A percentile compares a stretch with the other conserved stretches of the same genome.
phyloP scores from a whole-genome alignment of 495 filamentous ascomycete genomes.

The Penicillium samsonianum region DNA sequence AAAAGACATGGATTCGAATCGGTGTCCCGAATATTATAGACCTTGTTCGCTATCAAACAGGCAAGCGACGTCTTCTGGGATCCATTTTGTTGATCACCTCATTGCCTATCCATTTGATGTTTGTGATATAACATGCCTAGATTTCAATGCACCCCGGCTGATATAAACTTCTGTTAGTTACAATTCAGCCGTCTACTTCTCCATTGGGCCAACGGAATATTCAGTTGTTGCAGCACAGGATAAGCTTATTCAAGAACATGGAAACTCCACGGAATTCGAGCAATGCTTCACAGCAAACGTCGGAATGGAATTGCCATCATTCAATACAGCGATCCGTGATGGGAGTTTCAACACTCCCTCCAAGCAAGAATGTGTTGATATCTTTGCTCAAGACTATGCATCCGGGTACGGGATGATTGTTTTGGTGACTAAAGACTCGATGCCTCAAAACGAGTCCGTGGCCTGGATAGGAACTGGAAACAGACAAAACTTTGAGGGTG shows the following conservation, averaged over 20 bases:
- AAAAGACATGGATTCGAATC: conserved; percentile 8
- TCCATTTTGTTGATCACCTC: not conserved
- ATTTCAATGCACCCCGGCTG: not conserved
- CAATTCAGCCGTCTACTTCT: not conserved
- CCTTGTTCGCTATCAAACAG: conserved; percentile 1
- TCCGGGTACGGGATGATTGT: not conserved
- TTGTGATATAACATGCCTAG: not conserved
- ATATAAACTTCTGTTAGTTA: not conserved
- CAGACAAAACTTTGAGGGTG: not conserved
- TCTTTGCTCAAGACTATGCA: not conserved
- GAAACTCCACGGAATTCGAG: not conserved
- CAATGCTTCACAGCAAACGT: not conserved
- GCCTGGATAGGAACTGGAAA: not conserved
- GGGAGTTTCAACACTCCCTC: not conserved
- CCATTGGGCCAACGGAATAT: not conserved
- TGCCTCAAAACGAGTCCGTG: not conserved
- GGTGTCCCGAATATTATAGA: not conserved
- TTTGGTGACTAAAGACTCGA: not conserved
- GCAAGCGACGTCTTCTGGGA: not conserved
- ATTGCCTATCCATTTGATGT: conserved; percentile 4
- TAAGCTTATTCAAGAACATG: not conserved
- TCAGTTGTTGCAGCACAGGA: not conserved
- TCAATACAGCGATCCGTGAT: not conserved
- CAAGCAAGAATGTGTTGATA: not conserved
- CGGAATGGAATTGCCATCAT: not conserved